Percentiles rank a stretch among this genome's conserved stretches.
phyloP scores from a whole-genome alignment of 768 basidiomycete species.

The Nidularia pulvinata region DNA sequence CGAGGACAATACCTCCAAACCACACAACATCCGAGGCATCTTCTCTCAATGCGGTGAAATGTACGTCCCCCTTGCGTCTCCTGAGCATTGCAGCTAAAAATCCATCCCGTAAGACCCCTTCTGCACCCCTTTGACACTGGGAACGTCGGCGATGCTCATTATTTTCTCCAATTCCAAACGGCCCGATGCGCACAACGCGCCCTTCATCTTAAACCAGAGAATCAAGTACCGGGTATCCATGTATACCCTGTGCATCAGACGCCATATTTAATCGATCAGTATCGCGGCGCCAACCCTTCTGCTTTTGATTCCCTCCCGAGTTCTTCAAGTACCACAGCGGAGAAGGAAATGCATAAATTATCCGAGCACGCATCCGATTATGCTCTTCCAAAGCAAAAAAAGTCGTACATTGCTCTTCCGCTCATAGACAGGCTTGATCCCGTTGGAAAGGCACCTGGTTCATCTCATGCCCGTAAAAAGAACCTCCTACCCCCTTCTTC shows the following conservation, averaged over 20 bases:
- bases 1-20: slow-evolving; percentile 12
- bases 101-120: slow-evolving; percentile 4
- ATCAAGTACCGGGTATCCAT: slow-evolving; percentile 12
- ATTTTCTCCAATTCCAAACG: slow-evolving; percentile 17
- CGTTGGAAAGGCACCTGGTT: too few relatives aligned
- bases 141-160: slow-evolving; percentile 8
- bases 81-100: not conserved
- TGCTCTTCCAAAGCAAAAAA: too few relatives aligned
- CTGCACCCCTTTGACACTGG: slow-evolving; percentile 10
- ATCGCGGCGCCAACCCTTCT: slow-evolving; percentile 7
- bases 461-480: too few relatives aligned
- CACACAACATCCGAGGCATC: slow-evolving; percentile 11
- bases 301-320: slow-evolving; percentile 2
- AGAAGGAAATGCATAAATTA: too few relatives aligned
- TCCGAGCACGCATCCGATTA: not conserved
- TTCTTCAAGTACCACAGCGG: too few relatives aligned
- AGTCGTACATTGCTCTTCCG: too few relatives aligned
- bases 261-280: slow-evolving; percentile 13
- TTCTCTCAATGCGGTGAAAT: slow-evolving; percentile 16
- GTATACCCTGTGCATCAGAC: slow-evolving; percentile 13
- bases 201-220: slow-evolving; percentile 12
- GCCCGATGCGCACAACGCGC: slow-evolving; percentile 17
- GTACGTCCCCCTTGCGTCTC: slow-evolving; percentile 7
- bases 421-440: too few relatives aligned
- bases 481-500: too few relatives aligned